A percentile compares a stretch with the other conserved stretches of the same genome.
These are phyloP conservation scores for slime mould (Dictyostelium discoideum) DNA, from an alignment of 78 protist genomes.

Conservation along the genomic window dicty_2.7 NC_007088.5:6077501-6078000, in stretches of 20 bases:
- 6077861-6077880: slow-evolving; percentile 15
- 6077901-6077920: slow-evolving; percentile 7
- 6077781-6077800: slow-evolving; percentile 6
- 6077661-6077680: slow-evolving; percentile 24
- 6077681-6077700: slow-evolving; percentile 24
- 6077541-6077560: slow-evolving; percentile 17
- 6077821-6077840: background rate
- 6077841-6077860: slow-evolving; percentile 25
- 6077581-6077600: background rate
- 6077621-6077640: slow-evolving; percentile 20
- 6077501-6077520: slow-evolving; percentile 28
- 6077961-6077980: slow-evolving; percentile 48
- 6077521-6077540: slow-evolving; percentile 12
- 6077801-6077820: background rate
- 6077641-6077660: slow-evolving; percentile 30
- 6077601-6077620: slow-evolving; percentile 28
- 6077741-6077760: background rate
- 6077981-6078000: slow-evolving; percentile 77
- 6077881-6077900: background rate
- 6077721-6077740: background rate
- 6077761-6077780: slow-evolving; percentile 27
- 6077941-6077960: slow-evolving; percentile 29
- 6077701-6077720: slow-evolving; percentile 16
- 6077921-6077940: slow-evolving; percentile 35
- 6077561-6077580: slow-evolving; percentile 10